Conservation (phyloP, 2,329 filamentous ascomycete genomes). For the Bipolaris zeicola region DNA sequence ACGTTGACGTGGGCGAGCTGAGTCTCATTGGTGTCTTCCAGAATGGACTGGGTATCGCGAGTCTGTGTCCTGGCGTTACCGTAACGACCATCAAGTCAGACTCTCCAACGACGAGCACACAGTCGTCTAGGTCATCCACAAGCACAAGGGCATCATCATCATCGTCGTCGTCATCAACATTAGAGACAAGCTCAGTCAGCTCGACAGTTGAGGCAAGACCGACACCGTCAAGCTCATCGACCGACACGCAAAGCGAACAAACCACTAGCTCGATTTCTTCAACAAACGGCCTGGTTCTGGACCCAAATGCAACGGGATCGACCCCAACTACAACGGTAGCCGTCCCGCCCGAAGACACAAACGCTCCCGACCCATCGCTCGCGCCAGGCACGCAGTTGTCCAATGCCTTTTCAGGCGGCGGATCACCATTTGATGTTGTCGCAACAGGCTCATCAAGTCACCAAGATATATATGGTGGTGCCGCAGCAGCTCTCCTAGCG, state of each 20-base stretch:
- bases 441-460: slow-evolving; percentile 29
- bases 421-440: slow-evolving; percentile 53
- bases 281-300: slow-evolving; percentile 16
- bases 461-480: slow-evolving; percentile 2
- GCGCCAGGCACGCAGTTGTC: slow-evolving; percentile 41
- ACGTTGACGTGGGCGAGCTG: slow-evolving; percentile 44
- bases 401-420: slow-evolving; percentile 49
- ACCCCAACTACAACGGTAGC: slow-evolving; percentile 10
- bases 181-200: slow-evolving; percentile 2
- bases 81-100: slow-evolving; percentile 25
- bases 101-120: slow-evolving; percentile 7
- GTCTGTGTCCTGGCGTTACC: slow-evolving; percentile 48
- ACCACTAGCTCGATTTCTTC: slow-evolving; percentile 13
- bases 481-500: slow-evolving; percentile 20
- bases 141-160: slow-evolving; percentile 10
- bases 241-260: slow-evolving; percentile 9
- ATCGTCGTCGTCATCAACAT: not conserved
- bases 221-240: slow-evolving; percentile 6
- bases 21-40: slow-evolving; percentile 53
- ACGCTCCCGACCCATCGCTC: slow-evolving; percentile 15
- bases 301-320: slow-evolving; percentile 24
- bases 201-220: slow-evolving; percentile 8
- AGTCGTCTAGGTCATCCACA: slow-evolving; percentile 14
- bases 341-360: slow-evolving; percentile 14
- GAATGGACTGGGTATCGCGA: slow-evolving; percentile 44